Conservation (phyloP, 352 stramenopile genomes). For the Globisporangium alternatum region DNA sequence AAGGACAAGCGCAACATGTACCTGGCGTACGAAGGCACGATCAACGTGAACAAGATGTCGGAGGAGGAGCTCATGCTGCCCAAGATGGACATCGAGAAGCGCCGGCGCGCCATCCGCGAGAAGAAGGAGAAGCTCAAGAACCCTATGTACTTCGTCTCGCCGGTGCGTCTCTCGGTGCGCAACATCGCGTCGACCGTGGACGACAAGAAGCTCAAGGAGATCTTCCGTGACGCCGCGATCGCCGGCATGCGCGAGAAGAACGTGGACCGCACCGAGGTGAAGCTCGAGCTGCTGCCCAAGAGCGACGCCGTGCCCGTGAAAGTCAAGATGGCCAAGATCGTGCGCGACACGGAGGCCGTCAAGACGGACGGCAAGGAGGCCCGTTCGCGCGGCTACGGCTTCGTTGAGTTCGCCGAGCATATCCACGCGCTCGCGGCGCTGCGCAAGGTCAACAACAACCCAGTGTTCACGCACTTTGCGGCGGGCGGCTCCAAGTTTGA, state of each 20-base stretch:
- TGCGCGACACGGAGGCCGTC: conserved; percentile 67
- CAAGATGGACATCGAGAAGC: conserved; percentile 93
- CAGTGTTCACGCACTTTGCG: conserved; percentile 76
- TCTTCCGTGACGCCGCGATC: conserved; percentile 82
- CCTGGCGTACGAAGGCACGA: conserved; percentile 92
- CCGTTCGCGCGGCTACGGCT: conserved; percentile 82
- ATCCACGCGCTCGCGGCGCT: conserved; percentile 95
- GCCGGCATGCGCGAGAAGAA: conserved; percentile 66
- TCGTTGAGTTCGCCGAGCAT: conserved; percentile 98
- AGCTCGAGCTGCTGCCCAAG: conserved; percentile 50
- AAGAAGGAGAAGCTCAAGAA: conserved; percentile 97
- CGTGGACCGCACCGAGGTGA: conserved; percentile 82
- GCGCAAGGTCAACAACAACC: conserved; percentile 97
- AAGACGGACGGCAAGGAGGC: conserved; percentile 54
- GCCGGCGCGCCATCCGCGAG: conserved; percentile 89
- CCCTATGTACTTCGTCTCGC: conserved; percentile 97
- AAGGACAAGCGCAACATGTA: conserved; percentile 97
- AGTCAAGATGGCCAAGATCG: conserved; percentile 80
- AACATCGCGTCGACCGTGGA: conserved; percentile 89
- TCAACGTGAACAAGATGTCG: conserved; percentile 90
- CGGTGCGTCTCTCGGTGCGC: conserved; percentile 90
- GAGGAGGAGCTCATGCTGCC: conserved; percentile 84
- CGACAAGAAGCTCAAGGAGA: conserved; percentile 89
- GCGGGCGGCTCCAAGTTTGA: conserved; percentile 38
- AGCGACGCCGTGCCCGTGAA: conserved; percentile 46